Percentiles rank a stretch among this genome's conserved stretches.
Conservation (phyloP, 768 basidiomycete species). For the Hypholoma sublateritium region DNA sequence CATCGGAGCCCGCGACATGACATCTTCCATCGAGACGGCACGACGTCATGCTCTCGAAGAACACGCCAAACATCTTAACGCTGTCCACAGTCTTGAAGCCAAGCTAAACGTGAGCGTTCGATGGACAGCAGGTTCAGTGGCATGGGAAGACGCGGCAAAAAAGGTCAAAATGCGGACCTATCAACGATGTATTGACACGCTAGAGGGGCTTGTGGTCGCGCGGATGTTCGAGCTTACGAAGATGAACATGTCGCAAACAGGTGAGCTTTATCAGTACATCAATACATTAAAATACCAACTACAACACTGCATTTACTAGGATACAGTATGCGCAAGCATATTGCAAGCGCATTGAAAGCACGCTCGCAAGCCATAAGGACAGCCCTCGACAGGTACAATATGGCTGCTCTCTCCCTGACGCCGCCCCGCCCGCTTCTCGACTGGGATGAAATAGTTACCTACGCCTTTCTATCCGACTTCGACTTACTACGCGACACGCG, state of each 20-base stretch:
- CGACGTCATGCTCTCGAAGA: neutral
- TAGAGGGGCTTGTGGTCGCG: slow-evolving; percentile 20
- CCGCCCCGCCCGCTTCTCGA: neutral
- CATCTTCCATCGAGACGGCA: neutral
- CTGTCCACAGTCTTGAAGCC: slow-evolving; percentile 3
- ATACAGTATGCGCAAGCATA: slow-evolving; percentile 25
- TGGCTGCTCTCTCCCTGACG: neutral
- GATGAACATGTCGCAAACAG: slow-evolving; percentile 23
- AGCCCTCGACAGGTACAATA: slow-evolving; percentile 24
- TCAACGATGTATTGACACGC: slow-evolving; percentile 12
- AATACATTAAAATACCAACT: neutral
- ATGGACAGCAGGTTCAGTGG: neutral
- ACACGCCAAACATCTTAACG: neutral
- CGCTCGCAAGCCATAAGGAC: slow-evolving; percentile 22
- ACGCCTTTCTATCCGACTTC: slow-evolving; percentile 13
- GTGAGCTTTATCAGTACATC: slow-evolving; percentile 14
- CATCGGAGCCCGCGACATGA: neutral
- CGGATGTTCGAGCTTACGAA: slow-evolving; percentile 23
- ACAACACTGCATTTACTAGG: slow-evolving; percentile 11
- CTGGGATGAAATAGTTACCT: slow-evolving; percentile 11
- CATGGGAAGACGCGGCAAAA: slow-evolving; percentile 3
- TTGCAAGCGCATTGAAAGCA: slow-evolving; percentile 18
- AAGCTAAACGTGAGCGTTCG: neutral
- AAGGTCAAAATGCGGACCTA: neutral
- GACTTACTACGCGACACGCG: slow-evolving; percentile 18